phyloP scores from a whole-genome alignment of 345 rosid genomes.

The Citrus glauca region DNA sequence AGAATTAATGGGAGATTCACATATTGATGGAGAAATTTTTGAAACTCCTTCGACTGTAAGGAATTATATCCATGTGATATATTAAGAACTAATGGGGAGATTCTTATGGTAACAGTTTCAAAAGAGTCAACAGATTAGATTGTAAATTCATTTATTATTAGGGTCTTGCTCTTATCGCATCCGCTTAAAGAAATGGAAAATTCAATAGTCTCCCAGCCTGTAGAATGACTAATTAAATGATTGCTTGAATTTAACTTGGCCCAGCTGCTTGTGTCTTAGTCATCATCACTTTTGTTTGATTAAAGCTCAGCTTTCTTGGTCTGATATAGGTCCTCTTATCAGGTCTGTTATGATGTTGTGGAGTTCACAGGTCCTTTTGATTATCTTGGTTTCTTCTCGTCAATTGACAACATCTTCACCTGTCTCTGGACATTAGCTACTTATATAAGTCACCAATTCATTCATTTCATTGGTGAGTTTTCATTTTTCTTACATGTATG shows the following conservation, averaged over 20 bases:
- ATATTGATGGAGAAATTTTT: constrained; percentile 17
- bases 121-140: not conserved
- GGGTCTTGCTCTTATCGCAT: not conserved
- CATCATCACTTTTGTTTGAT: not conserved
- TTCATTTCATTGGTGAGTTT: constrained; percentile 48
- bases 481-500: not conserved
- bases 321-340: constrained; percentile 22
- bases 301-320: constrained; percentile 9
- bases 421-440: constrained; percentile 35
- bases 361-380: constrained; percentile 22
- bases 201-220: not conserved
- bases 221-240: not conserved
- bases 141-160: not conserved
- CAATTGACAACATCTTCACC: constrained; percentile 32
- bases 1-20: constrained; percentile 39
- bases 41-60: constrained; percentile 34
- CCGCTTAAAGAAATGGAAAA: not conserved
- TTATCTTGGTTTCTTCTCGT: constrained; percentile 27
- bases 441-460: constrained; percentile 28
- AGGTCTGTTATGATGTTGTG: constrained; percentile 32
- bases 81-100: not conserved
- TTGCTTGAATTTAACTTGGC: not conserved
- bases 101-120: not conserved
- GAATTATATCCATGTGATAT: constrained; percentile 3
- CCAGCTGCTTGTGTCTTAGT: not conserved